Base-by-base conservation (phyloP, 192 early-diverging fungal species). In the Kappamyces sp. region DNA sequence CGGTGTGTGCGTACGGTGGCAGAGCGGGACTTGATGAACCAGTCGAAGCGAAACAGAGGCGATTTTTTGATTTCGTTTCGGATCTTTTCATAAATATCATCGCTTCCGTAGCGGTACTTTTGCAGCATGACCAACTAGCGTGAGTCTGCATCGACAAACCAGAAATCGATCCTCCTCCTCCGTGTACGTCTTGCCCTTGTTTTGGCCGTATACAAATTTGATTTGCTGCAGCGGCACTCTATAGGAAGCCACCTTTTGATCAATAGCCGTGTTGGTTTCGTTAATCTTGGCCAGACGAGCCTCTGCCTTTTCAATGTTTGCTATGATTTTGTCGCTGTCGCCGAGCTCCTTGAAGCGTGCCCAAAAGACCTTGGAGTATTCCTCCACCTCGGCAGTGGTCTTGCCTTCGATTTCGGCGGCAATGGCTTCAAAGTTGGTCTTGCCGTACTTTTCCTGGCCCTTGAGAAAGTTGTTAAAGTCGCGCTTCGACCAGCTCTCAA, bases 111-210 rank as follows among this genome's bases (percentile, higher is more conserved):
- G 2, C 94, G 93, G 61, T 88, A 86, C 53, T 85, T 88, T 22
- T 91, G 88, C 50, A 96, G 70, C 61, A 79, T 81, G 9, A 99
- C 90, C 42, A 99, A 72, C 79, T 81, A 59, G 40, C 11, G 40
- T 60, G 36, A 59, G 1, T 15, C 15, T 51, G 31, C 14, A 2
- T 50, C 22, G 22, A 22, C 65, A 15, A 36, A 81, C 79, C 70
- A 99, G 68, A 67, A 94, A 99, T 15, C 96, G 86, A 69, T 99
- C 96, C 73, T 99, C 96, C 32, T 96, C 93, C 62, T 99, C 96
- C 0, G 93, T 93, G 66, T 83, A 94, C 37, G 87, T 88, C 66
- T 90, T 91, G 42, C 93, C 92, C 50, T 86, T 91, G 51, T 83
- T 87, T 57, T 89, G 86, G 51, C 84, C 86, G 69, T 98, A 98